Base-by-base conservation (phyloP, 78 protist species). In the Polysphondylium violaceum region DNA sequence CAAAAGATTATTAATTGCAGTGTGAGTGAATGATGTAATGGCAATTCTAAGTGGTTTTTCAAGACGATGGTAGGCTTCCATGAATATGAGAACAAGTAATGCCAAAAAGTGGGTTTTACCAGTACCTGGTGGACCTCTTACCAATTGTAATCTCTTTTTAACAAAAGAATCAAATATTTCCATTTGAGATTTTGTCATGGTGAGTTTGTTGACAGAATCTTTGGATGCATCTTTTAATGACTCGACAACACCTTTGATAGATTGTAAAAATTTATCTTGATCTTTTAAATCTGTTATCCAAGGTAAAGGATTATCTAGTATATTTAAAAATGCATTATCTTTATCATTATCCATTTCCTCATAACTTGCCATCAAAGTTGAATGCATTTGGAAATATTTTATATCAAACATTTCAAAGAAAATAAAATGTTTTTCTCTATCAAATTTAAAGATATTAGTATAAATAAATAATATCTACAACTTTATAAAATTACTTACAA, bases 41-140 rank as follows among this genome's bases (percentile, higher is more conserved):
- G 47, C 90, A 83, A 83, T 69, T 31, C 50, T 67, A 69, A 68
- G 69, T n/a, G 81, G 56, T 7, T 21, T 40, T 9, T 41, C 60
- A 16, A 38, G 7, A 41, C 90, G 35, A 1, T 68, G 53, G 27
- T n/a, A 33, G 3, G 51, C 23, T 55, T 83, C 90, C 56, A 83
- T 58, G 12, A 69, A 44, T 14, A 83, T 69, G 9, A 83, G 33
- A 6, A 83, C 90, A 8, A 69, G 17, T 55, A 83, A 58, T 27
- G 90, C 90, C 29, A 83, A 58, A 50, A 83, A 83, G 33, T 83
- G 90, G n/a, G 90, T 83, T 58, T 83, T 83, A 19, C 90, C 90
- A 25, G 90, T 83, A 38, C 90, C 90, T 8, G 90, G 90, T 83
- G 90, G 90, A 33, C 90, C 90, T 9, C 29, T 21, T 2, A 83